Evolutionary conservation across 306 rosid genomes (phyloP).

Genomic region (Quillaja saponaria): DNA sequence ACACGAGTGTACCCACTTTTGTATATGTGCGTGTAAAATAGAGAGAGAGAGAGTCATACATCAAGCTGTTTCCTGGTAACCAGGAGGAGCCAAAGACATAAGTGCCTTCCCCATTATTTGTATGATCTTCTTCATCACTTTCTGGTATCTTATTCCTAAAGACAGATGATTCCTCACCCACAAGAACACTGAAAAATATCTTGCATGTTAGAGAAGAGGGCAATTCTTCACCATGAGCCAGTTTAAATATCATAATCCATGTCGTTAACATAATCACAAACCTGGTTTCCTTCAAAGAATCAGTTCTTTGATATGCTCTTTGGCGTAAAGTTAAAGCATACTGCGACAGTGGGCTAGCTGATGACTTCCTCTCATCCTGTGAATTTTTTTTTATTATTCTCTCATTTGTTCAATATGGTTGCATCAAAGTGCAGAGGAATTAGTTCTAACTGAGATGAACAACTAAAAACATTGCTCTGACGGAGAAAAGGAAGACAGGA

Average conservation of each 20-base stretch:
- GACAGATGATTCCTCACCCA: conserved; percentile 67
- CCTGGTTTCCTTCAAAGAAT: conserved; percentile 78
- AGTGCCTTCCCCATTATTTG: conserved; percentile 50
- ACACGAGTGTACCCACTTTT: conserved; percentile 8
- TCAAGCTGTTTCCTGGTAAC: conserved; percentile 75
- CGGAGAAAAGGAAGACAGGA: conserved; percentile 4
- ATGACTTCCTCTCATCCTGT: conserved; percentile 71
- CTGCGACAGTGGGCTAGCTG: conserved; percentile 64
- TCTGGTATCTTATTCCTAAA: conserved; percentile 55
- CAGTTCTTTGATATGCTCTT: conserved; percentile 61
- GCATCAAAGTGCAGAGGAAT: background rate
- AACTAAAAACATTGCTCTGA: conserved; percentile 8
- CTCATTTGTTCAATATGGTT: conserved; percentile 17
- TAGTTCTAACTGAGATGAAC: background rate
- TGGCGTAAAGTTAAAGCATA: conserved; percentile 50
- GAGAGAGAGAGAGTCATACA: conserved; percentile 44
- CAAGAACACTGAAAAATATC: conserved; percentile 61
- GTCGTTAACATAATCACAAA: conserved; percentile 27
- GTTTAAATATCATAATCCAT: conserved; percentile 13
- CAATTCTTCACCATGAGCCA: conserved; percentile 26
- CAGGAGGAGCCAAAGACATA: conserved; percentile 77
- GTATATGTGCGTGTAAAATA: conserved; percentile 10
- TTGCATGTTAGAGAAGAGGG: conserved; percentile 37
- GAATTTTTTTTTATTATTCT: conserved; percentile 10
- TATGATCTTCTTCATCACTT: conserved; percentile 62